Evolutionary conservation across 2,329 filamentous ascomycete genomes (phyloP), one percentile per base, ranked within the genome.

Genomic region (Dryadomyces quercivorus): DNA sequence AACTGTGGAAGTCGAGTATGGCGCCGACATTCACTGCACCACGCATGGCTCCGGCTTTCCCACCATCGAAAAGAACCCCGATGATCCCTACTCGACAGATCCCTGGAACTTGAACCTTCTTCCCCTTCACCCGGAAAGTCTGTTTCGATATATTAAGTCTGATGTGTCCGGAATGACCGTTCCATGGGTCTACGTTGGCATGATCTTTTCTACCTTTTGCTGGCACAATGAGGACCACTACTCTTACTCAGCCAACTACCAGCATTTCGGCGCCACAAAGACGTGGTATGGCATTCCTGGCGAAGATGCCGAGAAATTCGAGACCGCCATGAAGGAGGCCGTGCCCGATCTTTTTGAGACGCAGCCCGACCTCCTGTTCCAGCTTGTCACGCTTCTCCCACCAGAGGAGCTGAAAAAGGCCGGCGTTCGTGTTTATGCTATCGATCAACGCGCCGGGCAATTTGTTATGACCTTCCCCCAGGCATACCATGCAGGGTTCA

Each of bases 171-270:
- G 93, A 42, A 98, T 98, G 93, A 98, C 93, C 0, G 92, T 98
- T 8, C 93, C 93, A 0, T 98, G 93, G 93, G 82, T 98, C 3
- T 98, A 98, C 65, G 93, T 98, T 4, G 93, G 93, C 58, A 98
- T 98, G 93, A 94, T 95, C 43, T 98, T 98, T 67, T 98, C 93
- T 0, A 97, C 93, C 0, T 98, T 98, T 65, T 98, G 93, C 69
- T 98, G 93, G 93, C 93, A 98, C 67, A 96, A 95, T 59, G 93
- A 98, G 65, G 93, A 98, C 64, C 93, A 98, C 65, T 96, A 95
- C 66, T 86, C 93, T 2, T 98, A 97, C 66, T 98, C 93, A 0
- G 87, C 93, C 52, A 98, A 98, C 61, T 98, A 97, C 63, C 93
- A 98, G 67, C 93, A 98, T 63, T 95, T 98, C 63, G 93, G 93